Conservation (phyloP, 2,329 filamentous ascomycete genomes). For the Colletotrichum lentis region DNA sequence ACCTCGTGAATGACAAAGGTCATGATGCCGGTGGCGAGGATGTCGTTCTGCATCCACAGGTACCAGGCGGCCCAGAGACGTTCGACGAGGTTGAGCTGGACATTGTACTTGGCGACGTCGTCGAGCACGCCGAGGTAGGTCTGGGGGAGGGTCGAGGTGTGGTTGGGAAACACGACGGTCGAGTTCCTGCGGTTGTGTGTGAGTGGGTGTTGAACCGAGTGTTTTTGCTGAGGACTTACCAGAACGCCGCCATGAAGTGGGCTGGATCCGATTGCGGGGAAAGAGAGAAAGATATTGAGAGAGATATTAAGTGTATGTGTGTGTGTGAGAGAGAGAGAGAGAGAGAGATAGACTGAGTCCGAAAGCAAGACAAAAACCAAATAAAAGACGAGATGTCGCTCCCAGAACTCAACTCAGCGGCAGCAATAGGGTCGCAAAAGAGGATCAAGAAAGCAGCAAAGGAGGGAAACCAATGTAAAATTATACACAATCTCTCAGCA, state of each 20-base stretch:
- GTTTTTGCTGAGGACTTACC: constrained; percentile 2
- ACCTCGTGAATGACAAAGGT: constrained; percentile 94
- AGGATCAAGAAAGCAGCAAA: background rate
- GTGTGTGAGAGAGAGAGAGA: background rate
- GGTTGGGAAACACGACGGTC: constrained; percentile 54
- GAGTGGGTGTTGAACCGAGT: background rate
- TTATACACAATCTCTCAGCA: constrained; percentile 5
- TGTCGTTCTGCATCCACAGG: constrained; percentile 96
- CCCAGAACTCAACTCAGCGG: background rate
- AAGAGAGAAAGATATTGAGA: background rate
- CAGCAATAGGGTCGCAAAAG: background rate
- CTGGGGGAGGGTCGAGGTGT: constrained; percentile 58
- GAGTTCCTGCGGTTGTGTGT: constrained; percentile 55
- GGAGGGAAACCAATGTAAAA: background rate
- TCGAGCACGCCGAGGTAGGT: constrained; percentile 67
- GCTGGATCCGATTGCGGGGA: background rate
- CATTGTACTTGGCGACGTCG: constrained; percentile 75
- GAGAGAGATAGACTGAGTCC: background rate
- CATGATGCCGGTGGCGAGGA: constrained; percentile 95
- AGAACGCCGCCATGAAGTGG: constrained; percentile 30
- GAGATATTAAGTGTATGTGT: no score
- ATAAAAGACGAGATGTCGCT: background rate
- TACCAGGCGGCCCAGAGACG: constrained; percentile 96
- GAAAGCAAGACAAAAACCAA: background rate
- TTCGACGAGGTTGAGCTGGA: constrained; percentile 86